phyloP scores from a whole-genome alignment of 441 rosid genomes.

The Heliophila coronopifolia region DNA sequence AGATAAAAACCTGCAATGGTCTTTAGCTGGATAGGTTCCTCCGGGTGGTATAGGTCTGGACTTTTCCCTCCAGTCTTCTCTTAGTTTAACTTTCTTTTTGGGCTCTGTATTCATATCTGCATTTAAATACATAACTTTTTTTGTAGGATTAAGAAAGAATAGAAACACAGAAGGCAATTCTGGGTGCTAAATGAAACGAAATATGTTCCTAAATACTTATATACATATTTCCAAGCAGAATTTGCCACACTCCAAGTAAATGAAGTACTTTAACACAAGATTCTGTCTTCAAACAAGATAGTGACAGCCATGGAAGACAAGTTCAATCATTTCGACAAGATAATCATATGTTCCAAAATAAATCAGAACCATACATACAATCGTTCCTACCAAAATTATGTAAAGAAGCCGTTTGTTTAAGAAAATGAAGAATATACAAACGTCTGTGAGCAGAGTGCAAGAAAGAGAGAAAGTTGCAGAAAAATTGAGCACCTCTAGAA shows the following conservation, averaged over 20 bases:
- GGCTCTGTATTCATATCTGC: constrained; percentile 33
- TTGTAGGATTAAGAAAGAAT: neutral
- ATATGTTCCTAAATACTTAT: neutral
- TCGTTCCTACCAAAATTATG: neutral
- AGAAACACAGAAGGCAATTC: neutral
- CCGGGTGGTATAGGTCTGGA: constrained; percentile 83
- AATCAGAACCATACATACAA: neutral
- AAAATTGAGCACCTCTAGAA: constrained; percentile 34
- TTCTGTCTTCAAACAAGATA: constrained; percentile 3
- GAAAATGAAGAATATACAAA: neutral
- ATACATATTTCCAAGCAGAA: neutral
- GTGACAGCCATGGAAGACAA: constrained; percentile 6
- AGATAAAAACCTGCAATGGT: constrained; percentile 72
- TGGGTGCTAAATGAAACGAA: neutral
- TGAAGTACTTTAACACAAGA: neutral
- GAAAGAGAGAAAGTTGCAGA: neutral
- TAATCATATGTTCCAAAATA: neutral
- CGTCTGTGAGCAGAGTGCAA: constrained; percentile 1
- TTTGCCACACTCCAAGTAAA: neutral
- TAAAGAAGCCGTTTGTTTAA: neutral
- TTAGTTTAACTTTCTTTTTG: constrained; percentile 44
- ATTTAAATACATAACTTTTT: neutral
- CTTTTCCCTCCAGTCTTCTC: constrained; percentile 82
- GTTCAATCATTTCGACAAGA: neutral
- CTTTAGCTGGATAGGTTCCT: constrained; percentile 89